Evolutionary conservation across 2,329 filamentous ascomycete genomes (phyloP).

Genomic region (Exserohilum rostratum): DNA sequence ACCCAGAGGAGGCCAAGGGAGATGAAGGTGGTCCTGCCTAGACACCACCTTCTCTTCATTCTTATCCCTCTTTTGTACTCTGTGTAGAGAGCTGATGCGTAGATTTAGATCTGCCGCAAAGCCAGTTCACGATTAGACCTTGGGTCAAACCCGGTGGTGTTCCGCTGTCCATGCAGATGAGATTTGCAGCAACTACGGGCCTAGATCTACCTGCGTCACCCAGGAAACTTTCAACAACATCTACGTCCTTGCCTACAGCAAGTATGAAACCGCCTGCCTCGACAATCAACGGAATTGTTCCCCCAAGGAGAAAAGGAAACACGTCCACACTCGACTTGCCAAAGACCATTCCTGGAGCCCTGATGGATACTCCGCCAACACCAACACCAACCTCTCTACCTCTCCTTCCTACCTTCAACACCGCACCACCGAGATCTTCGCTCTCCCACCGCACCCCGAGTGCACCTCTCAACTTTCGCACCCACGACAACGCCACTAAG

Average conservation of each 20-base stretch:
- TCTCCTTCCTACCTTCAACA: not conserved
- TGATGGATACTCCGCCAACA: not conserved
- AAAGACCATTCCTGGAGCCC: not conserved
- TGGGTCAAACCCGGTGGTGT: constrained; percentile 38
- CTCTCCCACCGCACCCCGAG: not conserved
- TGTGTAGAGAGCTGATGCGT: constrained; percentile 32
- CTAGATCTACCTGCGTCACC: constrained; percentile 10
- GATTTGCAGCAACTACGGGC: constrained; percentile 6
- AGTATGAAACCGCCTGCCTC: not conserved
- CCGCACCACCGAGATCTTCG: not conserved
- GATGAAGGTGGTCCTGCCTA: constrained; percentile 47
- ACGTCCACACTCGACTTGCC: not conserved
- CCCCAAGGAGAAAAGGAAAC: not conserved
- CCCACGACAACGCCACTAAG: constrained; percentile 14
- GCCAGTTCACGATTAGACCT: constrained; percentile 31
- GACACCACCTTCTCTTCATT: constrained; percentile 26
- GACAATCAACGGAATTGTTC: constrained; percentile 19
- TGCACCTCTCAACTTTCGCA: constrained; percentile 11
- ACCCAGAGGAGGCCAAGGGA: constrained; percentile 38
- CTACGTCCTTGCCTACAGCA: not conserved
- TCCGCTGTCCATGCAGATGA: constrained; percentile 22
- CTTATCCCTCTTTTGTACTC: constrained; percentile 8
- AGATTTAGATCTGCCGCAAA: constrained; percentile 25
- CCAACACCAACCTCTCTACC: not conserved
- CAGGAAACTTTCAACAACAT: not conserved